Conservation (phyloP, 768 basidiomycete species). For the Nidularia sp. region DNA sequence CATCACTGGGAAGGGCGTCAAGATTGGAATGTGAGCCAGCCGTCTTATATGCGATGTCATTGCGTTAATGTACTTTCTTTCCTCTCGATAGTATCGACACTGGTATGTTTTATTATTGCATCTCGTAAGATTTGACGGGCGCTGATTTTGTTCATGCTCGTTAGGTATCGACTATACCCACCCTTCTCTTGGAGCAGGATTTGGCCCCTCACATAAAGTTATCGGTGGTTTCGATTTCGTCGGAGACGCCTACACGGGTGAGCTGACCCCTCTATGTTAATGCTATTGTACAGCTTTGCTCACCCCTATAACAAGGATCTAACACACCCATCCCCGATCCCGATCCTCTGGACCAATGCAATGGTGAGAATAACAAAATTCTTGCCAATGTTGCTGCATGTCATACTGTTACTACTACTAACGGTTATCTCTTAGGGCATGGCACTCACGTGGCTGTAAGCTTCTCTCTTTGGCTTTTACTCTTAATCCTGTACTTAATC, state of each 20-base stretch:
- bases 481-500: too few relatives aligned
- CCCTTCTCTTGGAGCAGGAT: constrained; percentile 47
- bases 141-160: not conserved
- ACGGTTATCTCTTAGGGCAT: constrained; percentile 23
- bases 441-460: constrained; percentile 55
- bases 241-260: constrained; percentile 48
- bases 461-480: not conserved
- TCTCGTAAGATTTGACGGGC: constrained; percentile 46
- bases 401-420: not conserved
- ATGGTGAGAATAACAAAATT: constrained; percentile 17
- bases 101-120: constrained; percentile 32
- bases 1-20: constrained; percentile 59
- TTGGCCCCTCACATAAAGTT: constrained; percentile 50
- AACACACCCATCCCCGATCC: constrained; percentile 47
- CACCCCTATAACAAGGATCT: constrained; percentile 16
- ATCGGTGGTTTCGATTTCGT: constrained; percentile 57
- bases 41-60: not conserved
- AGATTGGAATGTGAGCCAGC: constrained; percentile 54
- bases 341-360: constrained; percentile 51
- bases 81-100: constrained; percentile 41
- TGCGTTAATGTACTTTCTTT: not conserved
- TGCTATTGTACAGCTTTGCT: not conserved
- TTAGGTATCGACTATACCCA: constrained; percentile 50
- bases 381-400: not conserved
- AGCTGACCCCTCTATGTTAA: not conserved